Evolutionary conservation across 305 asterid species (phyloP).

Genomic region (Fraxinus velutina): DNA sequence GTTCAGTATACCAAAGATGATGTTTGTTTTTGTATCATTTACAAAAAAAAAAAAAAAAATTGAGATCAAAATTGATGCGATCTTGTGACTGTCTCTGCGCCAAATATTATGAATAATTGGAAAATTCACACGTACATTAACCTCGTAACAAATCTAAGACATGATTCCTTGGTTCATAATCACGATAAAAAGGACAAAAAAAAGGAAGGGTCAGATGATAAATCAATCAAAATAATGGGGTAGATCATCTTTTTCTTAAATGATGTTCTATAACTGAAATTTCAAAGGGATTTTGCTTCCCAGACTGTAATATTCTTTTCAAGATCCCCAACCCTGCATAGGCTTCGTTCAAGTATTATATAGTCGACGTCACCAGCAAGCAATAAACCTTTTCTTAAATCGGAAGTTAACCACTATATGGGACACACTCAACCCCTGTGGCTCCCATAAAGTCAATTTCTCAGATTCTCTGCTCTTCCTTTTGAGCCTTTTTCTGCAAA

Average conservation of each 20-base stretch:
- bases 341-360: background rate
- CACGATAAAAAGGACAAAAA: background rate
- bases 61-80: background rate
- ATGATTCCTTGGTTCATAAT: background rate
- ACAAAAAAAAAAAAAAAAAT: background rate
- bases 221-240: background rate
- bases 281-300: background rate
- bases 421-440: conserved; percentile 11
- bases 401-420: conserved; percentile 30
- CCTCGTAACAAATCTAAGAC: background rate
- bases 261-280: background rate
- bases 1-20: background rate
- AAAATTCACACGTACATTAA: background rate
- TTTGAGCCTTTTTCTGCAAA: conserved; percentile 16
- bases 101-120: background rate
- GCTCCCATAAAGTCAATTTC: conserved; percentile 23
- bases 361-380: background rate
- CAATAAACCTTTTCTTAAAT: conserved; percentile 29
- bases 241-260: background rate
- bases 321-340: background rate
- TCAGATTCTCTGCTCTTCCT: conserved; percentile 47
- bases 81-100: background rate
- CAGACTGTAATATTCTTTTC: background rate
- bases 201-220: background rate
- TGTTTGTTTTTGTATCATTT: background rate